Evolutionary conservation across 2,329 filamentous ascomycete species (phyloP).

Genomic region (Pyrenochaeta sp.): DNA sequence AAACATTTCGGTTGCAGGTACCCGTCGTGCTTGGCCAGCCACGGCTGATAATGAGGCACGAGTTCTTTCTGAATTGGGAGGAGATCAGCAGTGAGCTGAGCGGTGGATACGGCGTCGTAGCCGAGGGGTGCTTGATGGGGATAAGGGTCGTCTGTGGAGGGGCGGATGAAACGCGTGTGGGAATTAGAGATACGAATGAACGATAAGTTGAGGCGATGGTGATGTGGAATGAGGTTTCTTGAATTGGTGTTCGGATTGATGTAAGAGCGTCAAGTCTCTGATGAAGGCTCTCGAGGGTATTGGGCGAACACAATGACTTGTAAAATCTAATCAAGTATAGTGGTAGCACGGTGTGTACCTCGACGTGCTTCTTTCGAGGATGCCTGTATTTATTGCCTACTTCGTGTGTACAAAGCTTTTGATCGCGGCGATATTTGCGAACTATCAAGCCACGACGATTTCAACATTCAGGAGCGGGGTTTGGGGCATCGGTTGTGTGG

Average conservation of each 20-base stretch:
- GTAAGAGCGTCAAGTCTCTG: no score
- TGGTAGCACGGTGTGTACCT: background rate
- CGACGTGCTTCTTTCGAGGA: background rate
- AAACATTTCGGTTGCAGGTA: background rate
- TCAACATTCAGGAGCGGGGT: no score
- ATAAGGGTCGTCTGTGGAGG: background rate
- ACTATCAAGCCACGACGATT: no score
- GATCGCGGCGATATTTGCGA: no score
- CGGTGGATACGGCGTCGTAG: background rate
- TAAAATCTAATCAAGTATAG: background rate
- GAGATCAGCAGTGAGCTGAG: background rate
- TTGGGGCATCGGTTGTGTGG: no score
- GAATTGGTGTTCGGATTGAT: no score
- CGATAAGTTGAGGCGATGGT: no score
- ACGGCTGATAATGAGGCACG: background rate
- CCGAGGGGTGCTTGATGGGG: background rate
- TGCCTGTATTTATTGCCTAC: background rate
- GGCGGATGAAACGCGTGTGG: background rate
- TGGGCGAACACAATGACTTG: no score
- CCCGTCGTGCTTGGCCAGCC: background rate
- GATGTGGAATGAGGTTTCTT: no score
- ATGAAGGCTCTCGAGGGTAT: no score
- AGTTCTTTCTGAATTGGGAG: background rate
- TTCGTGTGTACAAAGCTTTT: background rate
- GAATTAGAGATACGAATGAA: background rate